Evolutionary conservation across 2,329 filamentous ascomycete species (phyloP).

Genomic region (Colletotrichum sp.): DNA sequence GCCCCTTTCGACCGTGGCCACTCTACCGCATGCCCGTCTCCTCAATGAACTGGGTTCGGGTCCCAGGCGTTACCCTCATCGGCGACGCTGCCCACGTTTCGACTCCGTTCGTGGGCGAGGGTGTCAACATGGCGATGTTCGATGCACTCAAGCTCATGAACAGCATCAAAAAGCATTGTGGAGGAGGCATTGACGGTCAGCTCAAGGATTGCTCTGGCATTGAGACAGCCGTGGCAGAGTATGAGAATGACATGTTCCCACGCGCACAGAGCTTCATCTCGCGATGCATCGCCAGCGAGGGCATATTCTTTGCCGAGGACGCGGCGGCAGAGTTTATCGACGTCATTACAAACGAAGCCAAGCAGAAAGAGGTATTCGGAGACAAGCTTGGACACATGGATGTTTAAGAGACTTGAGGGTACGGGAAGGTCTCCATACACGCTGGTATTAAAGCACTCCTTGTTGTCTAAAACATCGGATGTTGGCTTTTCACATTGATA

Average conservation of each 20-base stretch:
- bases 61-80: background rate
- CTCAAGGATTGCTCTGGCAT: background rate
- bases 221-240: background rate
- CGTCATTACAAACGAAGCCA: background rate
- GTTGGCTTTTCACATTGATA: background rate
- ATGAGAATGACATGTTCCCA: background rate
- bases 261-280: background rate
- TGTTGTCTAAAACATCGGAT: background rate
- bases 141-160: background rate
- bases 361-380: background rate
- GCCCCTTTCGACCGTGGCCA: background rate
- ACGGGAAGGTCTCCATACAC: background rate
- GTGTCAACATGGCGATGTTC: conserved; percentile 4
- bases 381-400: background rate
- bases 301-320: background rate
- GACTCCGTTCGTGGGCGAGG: conserved; percentile 6
- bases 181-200: background rate
- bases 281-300: background rate
- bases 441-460: background rate
- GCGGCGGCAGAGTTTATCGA: background rate
- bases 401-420: background rate
- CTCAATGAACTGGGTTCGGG: background rate
- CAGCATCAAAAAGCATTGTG: background rate
- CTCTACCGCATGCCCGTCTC: conserved; percentile 1
- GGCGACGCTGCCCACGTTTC: conserved; percentile 5